A percentile compares a stretch with the other conserved stretches of the same genome.
Evolutionary conservation across 2,329 filamentous ascomycete genomes (phyloP).

Genomic region (Sphaerostilbella broomeana): DNA sequence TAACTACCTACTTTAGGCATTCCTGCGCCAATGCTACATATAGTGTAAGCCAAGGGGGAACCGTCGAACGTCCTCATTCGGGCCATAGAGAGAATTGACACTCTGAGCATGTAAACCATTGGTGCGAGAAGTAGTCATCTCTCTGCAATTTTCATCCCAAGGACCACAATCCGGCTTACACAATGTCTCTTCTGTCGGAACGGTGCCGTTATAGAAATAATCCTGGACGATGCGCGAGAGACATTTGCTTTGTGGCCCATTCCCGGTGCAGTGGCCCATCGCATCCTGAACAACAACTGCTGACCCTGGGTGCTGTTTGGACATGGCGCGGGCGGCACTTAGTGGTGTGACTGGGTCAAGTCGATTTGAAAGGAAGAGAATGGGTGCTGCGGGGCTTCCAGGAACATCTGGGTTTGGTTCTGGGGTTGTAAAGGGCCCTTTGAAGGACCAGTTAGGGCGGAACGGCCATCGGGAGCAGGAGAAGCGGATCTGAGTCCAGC

Average conservation of each 20-base stretch:
- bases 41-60: constrained; percentile 3
- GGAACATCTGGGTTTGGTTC: constrained; percentile 16
- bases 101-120: no score
- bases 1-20: no score
- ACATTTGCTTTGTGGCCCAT: constrained; percentile 14
- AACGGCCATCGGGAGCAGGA: constrained; percentile 32
- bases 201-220: constrained; percentile 18
- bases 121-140: no score
- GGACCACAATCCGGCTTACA: constrained; percentile 19
- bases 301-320: constrained; percentile 17
- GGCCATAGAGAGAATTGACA: no score
- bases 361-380: constrained; percentile 36
- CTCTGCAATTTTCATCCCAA: constrained; percentile 14
- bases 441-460: constrained; percentile 32
- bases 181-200: constrained; percentile 15
- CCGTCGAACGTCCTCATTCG: neutral
- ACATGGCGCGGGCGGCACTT: constrained; percentile 12
- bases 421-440: constrained; percentile 24
- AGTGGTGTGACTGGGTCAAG: constrained; percentile 40
- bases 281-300: constrained; percentile 19
- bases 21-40: no score
- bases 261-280: constrained; percentile 17
- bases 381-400: constrained; percentile 32
- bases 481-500: constrained; percentile 30
- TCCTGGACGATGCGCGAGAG: constrained; percentile 14